Base-by-base conservation (phyloP, 202 grass and related monocot genomes). In the Musa balbisiana region DNA sequence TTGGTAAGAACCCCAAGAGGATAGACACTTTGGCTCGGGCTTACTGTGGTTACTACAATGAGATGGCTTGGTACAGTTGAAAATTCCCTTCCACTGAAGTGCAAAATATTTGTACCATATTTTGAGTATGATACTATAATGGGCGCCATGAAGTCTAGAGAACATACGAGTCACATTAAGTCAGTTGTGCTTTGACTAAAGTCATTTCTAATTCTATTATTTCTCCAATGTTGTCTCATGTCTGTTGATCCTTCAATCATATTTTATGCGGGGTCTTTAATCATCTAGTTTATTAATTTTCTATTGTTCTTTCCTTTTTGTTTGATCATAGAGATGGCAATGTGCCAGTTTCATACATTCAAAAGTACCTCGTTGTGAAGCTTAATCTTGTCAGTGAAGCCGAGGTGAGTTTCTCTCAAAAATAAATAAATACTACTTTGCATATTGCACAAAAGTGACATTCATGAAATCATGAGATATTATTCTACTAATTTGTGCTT, bases 361-460 rank as follows among this genome's bases (percentile, higher is more conserved):
- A 82, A 77, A 90, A 85, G 82, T 93, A 93, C 62, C 83, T 93
- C 51, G 82, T 81, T 60, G 80, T 80, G 78, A 93, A 93, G 83
- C 90, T 93, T 68, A 79, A 75, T 71, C 85, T 93, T 80, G 55
- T 33, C 71, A 90, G 83, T 21, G 87, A 93, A 52, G 77, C 80
- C 65, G 87, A 93, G 87, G 91, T 93, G 70, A 88, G 80, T 74
- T 70, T 70, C 49, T 51, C 49, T 51, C 43, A 8, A 51, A 60
- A 60, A n/a, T 16, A 9, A 69, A 49, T 21, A 51, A 19, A 51
- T 52, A 70, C 20, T 70, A 70, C 67, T 70, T 70, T 43, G 13
- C 5, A 10, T 12, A 2, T 19, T 9, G 9, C 33, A 43, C 33
- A 49, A 51, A 51, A 51, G 49, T 70, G 10, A 24, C 11, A 23